Conservation (phyloP, 169 alveolate genomes). For the Plasmodium malariae region DNA sequence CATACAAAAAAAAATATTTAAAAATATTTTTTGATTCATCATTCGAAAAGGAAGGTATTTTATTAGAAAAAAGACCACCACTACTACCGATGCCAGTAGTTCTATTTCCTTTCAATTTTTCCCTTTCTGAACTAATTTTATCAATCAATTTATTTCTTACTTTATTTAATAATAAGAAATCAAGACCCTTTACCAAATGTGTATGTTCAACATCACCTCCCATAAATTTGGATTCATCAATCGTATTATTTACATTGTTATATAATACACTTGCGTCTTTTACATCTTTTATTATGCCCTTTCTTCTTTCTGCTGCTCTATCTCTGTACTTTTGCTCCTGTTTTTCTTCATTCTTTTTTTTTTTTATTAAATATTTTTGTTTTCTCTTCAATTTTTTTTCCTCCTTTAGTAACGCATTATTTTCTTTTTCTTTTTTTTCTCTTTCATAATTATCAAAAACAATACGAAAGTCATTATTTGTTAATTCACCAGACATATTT, state of each 20-base stretch:
- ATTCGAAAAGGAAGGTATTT: conserved; percentile 35
- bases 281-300: conserved; percentile 71
- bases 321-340: conserved; percentile 66
- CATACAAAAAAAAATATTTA: conserved; percentile 80
- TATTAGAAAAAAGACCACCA: conserved; percentile 9
- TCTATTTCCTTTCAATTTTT: conserved; percentile 49
- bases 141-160: conserved; percentile 79
- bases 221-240: conserved; percentile 79
- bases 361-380: conserved; percentile 58
- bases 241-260: conserved; percentile 57
- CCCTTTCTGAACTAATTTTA: conserved; percentile 47
- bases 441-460: conserved; percentile 67
- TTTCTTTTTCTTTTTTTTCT: conserved; percentile 72
- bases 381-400: conserved; percentile 65
- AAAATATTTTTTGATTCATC: conserved; percentile 80
- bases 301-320: conserved; percentile 77
- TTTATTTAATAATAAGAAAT: conserved; percentile 82
- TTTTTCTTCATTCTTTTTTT: conserved; percentile 60
- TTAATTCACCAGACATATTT: conserved; percentile 59
- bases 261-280: conserved; percentile 66
- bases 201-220: conserved; percentile 88
- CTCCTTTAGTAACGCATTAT: conserved; percentile 29
- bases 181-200: conserved; percentile 87
- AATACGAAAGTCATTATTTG: conserved; percentile 59
- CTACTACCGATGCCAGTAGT: conserved; percentile 9